Base-by-base conservation (phyloP, 371 early-diverging fungal genomes). In the Lichtheimia ramosa region DNA sequence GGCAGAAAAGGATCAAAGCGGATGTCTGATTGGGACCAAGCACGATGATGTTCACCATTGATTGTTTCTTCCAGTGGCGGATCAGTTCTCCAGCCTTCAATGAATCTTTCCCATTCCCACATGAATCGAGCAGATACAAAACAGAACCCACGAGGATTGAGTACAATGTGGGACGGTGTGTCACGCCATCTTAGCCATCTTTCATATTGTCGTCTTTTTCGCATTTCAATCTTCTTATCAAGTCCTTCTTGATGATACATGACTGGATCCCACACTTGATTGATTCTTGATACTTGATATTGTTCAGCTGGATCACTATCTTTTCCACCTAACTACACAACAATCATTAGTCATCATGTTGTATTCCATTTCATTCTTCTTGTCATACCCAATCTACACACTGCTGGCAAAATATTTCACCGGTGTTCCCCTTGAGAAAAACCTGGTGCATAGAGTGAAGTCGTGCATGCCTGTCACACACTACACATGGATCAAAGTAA, bases 391-490 rank as follows among this genome's bases (percentile, higher is more conserved):
- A 69, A 57, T 69, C 73, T 1, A 69, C 61, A 43, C 73, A 73
- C 5, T 42, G 13, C 49, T 69, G 69, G 50, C 73, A 73, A 16
- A 65, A 73, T 34, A 73, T 24, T 54, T 73, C 73, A 5, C 58
- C 57, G 27, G 60, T 69, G 54, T 66, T 67, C 18, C 61, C 62
- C 18, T 74, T 74, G 24, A 62, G 68, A 55, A 63, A 74, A 3
- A 74, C n/a, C 13, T 23, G 25, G 49, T 73, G 74, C 14, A 39
- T 10, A 18, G 53, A 13, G 52, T 68, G 74, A 23, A 53, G 42
- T 27, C 68, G 54, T 13, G 74, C 65, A 74, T 74, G 74, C 21
- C 70, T 61, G 24, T 74, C 68, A 48, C 74, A 74, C 12, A 74
- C 74, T 74, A 53, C 42, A 48, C 15, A n/a, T 27, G 34, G 8